Base-by-base conservation (phyloP, 2,329 filamentous ascomycete species). In the Fusarium coffeatum region DNA sequence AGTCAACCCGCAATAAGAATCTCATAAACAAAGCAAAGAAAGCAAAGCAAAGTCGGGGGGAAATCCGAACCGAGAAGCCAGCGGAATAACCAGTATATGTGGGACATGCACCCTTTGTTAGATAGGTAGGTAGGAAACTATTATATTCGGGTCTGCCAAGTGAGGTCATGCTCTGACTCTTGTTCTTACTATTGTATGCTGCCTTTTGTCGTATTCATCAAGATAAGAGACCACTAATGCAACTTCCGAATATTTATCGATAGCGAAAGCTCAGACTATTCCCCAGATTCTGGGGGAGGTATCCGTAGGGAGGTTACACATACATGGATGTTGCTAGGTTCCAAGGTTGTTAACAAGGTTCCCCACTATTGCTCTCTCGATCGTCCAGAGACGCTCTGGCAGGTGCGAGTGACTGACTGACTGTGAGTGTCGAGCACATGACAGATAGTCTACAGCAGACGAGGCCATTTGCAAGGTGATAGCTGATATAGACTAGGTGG, bases 1-100 rank as follows among this genome's bases (percentile, higher is more conserved):
- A 25, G n/a, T 13, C 63, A 53, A 42, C 23, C 22, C 15, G 30
- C 18, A 41, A 42, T 58, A 62, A 59, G 53, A 32, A 70, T 73
- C 70, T 61, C 59, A 74, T 72, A 71, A 74, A 68, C 72, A 66
- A 46, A 45, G 22, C 63, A 34, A 18, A 74, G 68, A 34, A 18
- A 74, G 68, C 72, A 66, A 46, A 45, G 22, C 61, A 37, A 37
- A 37, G 18, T 37, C 18, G 54, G 47, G 62, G 56, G 58, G 59
- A 43, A 59, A 57, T 54, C 53, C 55, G 59, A 71, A 58, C 65
- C 63, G 59, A 68, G 46, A 32, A 63, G 47, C 41, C 59, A 64
- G 49, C 58, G 58, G 55, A 71, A 32, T 48, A 53, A 58, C 54
- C 55, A 55, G 49, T 42, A 55, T 60, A 59, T 46, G 59, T 60